Conservation (phyloP, 768 basidiomycete species). For the Galerina sulciceps region DNA sequence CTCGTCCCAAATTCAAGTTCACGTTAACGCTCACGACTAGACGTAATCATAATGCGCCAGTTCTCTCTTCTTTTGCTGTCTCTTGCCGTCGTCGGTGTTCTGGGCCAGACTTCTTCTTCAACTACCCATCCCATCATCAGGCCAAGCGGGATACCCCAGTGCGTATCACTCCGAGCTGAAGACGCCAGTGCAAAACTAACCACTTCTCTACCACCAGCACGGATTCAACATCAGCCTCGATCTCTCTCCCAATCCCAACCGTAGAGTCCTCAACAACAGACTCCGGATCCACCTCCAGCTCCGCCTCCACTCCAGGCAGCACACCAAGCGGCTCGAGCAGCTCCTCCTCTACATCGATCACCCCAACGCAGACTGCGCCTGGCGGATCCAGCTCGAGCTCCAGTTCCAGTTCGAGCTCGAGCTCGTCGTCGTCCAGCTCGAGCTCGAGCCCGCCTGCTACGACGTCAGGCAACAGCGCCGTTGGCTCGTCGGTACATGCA, state of each 20-base stretch:
- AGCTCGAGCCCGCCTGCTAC: background rate
- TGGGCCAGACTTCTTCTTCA: slow-evolving; percentile 5
- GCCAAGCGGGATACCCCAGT: slow-evolving; percentile 18
- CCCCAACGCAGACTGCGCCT: background rate
- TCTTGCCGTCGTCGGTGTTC: background rate
- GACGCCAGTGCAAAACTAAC: background rate
- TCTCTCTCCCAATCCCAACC: no score
- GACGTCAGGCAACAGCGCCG: background rate
- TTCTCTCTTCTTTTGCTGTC: slow-evolving; percentile 10
- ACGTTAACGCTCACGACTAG: background rate
- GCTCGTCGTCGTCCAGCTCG: background rate
- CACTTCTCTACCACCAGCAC: no score
- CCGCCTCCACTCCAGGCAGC: no score
- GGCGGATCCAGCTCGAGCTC: background rate
- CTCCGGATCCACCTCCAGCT: no score
- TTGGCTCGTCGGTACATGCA: background rate
- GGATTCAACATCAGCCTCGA: no score
- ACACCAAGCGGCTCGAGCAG: background rate
- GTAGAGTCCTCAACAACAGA: no score
- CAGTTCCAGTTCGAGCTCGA: background rate
- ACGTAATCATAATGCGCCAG: slow-evolving; percentile 13
- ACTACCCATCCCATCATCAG: background rate
- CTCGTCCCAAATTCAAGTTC: background rate
- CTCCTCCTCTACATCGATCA: background rate
- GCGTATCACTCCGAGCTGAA: background rate